phyloP scores from a whole-genome alignment of 2,329 filamentous ascomycete genomes.

The Claviceps quebecensis region DNA sequence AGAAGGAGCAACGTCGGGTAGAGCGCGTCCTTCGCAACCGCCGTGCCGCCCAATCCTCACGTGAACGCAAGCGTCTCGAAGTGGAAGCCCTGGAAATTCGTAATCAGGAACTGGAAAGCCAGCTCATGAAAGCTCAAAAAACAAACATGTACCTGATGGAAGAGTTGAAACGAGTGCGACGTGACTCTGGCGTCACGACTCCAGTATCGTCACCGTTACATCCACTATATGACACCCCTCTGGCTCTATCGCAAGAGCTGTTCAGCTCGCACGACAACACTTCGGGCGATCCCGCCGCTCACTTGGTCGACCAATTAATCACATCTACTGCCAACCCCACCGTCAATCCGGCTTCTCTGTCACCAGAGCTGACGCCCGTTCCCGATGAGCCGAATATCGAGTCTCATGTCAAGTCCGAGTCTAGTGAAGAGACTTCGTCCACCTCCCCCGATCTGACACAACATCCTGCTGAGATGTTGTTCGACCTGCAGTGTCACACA shows the following conservation, averaged over 20 bases:
- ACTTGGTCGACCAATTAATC: slow-evolving; percentile 30
- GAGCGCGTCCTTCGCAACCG: slow-evolving; percentile 95
- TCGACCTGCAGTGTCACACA: slow-evolving; percentile 99
- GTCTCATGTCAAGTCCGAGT: slow-evolving; percentile 7
- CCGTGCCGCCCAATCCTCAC: slow-evolving; percentile 87
- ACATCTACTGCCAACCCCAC: slow-evolving; percentile 29
- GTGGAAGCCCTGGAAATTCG: slow-evolving; percentile 73
- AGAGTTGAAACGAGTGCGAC: slow-evolving; percentile 35
- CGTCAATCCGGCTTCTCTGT: slow-evolving; percentile 48
- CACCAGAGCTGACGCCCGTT: slow-evolving; percentile 40
- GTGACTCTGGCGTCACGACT: slow-evolving; percentile 26
- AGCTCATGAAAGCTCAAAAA: slow-evolving; percentile 45
- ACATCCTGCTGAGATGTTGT: slow-evolving; percentile 99
- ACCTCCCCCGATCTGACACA: slow-evolving; percentile 84
- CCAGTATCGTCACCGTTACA: slow-evolving; percentile 28
- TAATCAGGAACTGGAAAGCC: slow-evolving; percentile 55
- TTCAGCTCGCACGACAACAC: slow-evolving; percentile 34
- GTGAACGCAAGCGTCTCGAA: slow-evolving; percentile 79
- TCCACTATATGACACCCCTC: slow-evolving; percentile 29
- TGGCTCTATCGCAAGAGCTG: slow-evolving; percentile 45
- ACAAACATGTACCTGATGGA: slow-evolving; percentile 33
- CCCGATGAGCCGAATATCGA: slow-evolving; percentile 21
- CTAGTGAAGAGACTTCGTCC: slow-evolving; percentile 15
- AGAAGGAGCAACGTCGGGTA: slow-evolving; percentile 95
- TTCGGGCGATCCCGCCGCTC: slow-evolving; percentile 15